These are phyloP conservation scores for Skeletonema tropicum DNA, from an alignment of 108 stramenopile genomes.

Conservation along the genomic window DNA sequence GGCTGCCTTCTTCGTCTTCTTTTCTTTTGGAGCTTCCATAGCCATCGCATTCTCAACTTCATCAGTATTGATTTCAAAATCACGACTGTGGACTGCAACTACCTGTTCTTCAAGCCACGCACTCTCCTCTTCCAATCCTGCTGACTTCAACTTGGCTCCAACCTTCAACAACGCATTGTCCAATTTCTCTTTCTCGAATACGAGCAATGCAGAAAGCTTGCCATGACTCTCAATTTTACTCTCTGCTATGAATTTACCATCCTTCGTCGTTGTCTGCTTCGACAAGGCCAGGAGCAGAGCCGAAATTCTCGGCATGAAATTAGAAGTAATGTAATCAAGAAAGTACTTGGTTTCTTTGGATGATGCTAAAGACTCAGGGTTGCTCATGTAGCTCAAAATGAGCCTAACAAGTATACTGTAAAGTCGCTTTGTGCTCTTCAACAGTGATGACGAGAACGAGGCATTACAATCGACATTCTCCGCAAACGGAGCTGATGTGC, in stretches of 20 bases:
- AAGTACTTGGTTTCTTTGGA: constrained; percentile 27
- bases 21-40: constrained; percentile 36
- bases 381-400: constrained; percentile 25
- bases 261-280: constrained; percentile 38
- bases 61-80: constrained; percentile 34
- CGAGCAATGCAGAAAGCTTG: constrained; percentile 36
- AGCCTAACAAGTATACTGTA: constrained; percentile 40
- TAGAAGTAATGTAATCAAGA: constrained; percentile 29
- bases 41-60: constrained; percentile 31
- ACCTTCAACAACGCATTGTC: constrained; percentile 51
- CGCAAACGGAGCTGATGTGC: constrained; percentile 40
- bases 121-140: constrained; percentile 35
- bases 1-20: constrained; percentile 22
- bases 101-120: constrained; percentile 46
- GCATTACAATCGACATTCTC: constrained; percentile 35
- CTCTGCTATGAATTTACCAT: constrained; percentile 46
- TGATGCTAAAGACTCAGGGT: constrained; percentile 27
- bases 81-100: constrained; percentile 26
- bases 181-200: constrained; percentile 52
- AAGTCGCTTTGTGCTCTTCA: constrained; percentile 46
- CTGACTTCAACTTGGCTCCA: constrained; percentile 30
- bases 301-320: constrained; percentile 28
- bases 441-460: constrained; percentile 38
- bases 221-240: constrained; percentile 53
- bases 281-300: constrained; percentile 33